A percentile compares a stretch with the other conserved stretches of the same genome.
Conservation (phyloP, 768 basidiomycete genomes). For the Podaxis sp. region DNA sequence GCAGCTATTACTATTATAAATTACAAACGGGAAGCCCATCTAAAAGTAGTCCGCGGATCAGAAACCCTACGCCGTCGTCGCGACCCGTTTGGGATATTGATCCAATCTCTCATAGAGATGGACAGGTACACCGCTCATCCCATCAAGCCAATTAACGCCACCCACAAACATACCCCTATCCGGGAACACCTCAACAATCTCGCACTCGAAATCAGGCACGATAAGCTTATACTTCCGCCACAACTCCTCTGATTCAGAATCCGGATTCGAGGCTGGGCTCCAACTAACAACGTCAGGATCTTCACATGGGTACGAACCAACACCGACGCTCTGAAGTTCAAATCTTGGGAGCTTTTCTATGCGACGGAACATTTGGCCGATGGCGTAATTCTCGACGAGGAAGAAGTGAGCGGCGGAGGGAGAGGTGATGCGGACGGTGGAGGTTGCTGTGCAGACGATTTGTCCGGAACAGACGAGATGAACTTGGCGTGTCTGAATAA, state of each 20-base stretch:
- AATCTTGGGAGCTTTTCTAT: slow-evolving; percentile 23
- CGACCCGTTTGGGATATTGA: not conserved
- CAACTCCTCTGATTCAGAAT: slow-evolving; percentile 26
- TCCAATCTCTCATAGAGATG: not conserved
- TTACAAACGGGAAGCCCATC: too few relatives aligned
- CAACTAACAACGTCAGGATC: not conserved
- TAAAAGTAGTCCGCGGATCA: not conserved
- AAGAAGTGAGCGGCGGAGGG: slow-evolving; percentile 58
- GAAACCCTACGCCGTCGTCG: not conserved
- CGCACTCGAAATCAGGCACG: slow-evolving; percentile 59
- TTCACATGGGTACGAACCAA: not conserved
- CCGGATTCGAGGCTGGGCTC: not conserved
- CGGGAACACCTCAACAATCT: slow-evolving; percentile 70
- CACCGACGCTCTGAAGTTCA: not conserved
- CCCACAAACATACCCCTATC: slow-evolving; percentile 62
- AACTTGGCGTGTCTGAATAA: slow-evolving; percentile 66
- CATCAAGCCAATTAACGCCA: slow-evolving; percentile 55
- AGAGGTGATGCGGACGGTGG: slow-evolving; percentile 60
- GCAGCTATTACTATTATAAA: too few relatives aligned
- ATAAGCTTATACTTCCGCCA: slow-evolving; percentile 60
- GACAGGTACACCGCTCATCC: not conserved
- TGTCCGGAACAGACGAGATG: slow-evolving; percentile 57
- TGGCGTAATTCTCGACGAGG: slow-evolving; percentile 64
- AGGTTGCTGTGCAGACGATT: slow-evolving; percentile 63
- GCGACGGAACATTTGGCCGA: slow-evolving; percentile 67